A percentile compares a stretch with the other conserved stretches of the same genome.
Conservation (phyloP, 352 stramenopile genomes). For the Globisporangium cystogenes region DNA sequence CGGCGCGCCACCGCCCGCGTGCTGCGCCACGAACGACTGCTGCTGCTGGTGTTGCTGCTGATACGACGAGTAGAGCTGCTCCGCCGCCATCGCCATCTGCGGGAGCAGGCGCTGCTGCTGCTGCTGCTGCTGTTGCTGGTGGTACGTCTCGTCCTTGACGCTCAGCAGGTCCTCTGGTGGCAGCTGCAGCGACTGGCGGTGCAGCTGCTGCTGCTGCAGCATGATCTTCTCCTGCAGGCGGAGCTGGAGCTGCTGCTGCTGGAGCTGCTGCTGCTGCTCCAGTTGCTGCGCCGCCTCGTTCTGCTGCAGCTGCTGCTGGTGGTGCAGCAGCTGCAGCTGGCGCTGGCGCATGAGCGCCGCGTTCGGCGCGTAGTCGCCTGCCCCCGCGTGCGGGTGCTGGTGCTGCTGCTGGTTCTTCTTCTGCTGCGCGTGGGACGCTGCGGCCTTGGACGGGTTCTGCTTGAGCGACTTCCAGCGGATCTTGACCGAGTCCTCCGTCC, state of each 20-base stretch:
- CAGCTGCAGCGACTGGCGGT: conserved; percentile 54
- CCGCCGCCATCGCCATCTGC: conserved; percentile 9
- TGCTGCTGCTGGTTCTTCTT: conserved; percentile 74
- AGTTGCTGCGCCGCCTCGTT: conserved; percentile 57
- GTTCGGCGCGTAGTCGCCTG: conserved; percentile 25
- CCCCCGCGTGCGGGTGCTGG: conserved; percentile 18
- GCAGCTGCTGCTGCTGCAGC: conserved; percentile 53
- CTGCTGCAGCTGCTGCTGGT: conserved; percentile 66
- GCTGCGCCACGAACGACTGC: conserved; percentile 10
- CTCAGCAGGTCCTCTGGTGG: conserved; percentile 21
- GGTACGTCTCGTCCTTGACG: conserved; percentile 12
- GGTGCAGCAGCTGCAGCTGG: conserved; percentile 62
- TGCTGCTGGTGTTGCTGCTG: conserved; percentile 11
- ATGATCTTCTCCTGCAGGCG: conserved; percentile 61
- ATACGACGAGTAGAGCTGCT: conserved; percentile 10
- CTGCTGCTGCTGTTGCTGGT: conserved; percentile 2
- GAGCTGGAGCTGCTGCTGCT: conserved; percentile 52
- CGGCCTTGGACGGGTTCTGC: conserved; percentile 79
- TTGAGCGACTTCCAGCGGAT: conserved; percentile 90
- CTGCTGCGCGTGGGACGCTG: conserved; percentile 65
- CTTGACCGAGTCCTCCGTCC: conserved; percentile 93
- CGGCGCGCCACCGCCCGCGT: neutral
- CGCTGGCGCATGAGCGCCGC: conserved; percentile 58
- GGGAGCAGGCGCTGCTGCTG: conserved; percentile 4
- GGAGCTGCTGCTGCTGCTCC: conserved; percentile 68